phyloP scores from a whole-genome alignment of 345 rosid species.

The Melastoma malabathricum region DNA sequence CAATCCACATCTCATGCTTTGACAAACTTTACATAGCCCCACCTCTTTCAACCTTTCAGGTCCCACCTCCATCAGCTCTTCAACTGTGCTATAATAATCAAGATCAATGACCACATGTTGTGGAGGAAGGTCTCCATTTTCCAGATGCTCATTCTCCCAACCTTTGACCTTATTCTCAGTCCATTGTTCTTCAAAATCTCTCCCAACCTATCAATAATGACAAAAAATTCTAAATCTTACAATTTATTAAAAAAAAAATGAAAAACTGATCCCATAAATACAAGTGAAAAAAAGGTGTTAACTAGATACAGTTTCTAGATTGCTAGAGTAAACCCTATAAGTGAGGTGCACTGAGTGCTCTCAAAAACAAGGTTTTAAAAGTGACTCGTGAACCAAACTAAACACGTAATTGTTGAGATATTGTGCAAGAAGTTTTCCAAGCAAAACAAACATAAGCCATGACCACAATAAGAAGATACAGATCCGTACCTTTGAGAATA shows the following conservation, averaged over 20 bases:
- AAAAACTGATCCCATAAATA: background rate
- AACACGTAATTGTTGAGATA: background rate
- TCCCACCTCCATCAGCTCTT: conserved; percentile 83
- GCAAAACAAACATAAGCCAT: background rate
- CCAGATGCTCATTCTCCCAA: conserved; percentile 47
- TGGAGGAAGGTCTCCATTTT: conserved; percentile 36
- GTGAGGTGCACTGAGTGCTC: too few relatives aligned
- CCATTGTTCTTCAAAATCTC: conserved; percentile 81
- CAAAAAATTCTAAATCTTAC: too few relatives aligned
- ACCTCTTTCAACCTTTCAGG: conserved; percentile 88
- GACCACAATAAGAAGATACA: background rate
- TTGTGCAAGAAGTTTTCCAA: background rate
- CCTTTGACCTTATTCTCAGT: conserved; percentile 35
- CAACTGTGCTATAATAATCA: conserved; percentile 80
- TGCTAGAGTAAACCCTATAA: background rate
- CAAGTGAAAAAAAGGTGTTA: background rate
- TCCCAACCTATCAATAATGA: conserved; percentile 31
- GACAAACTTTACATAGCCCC: conserved; percentile 4
- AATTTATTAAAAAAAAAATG: background rate
- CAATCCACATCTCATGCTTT: too few relatives aligned
- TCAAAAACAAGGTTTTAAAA: too few relatives aligned
- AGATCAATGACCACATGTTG: conserved; percentile 55
- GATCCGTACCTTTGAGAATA: conserved; percentile 51
- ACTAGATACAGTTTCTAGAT: background rate
- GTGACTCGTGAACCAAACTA: background rate